Evolutionary conservation across 2,329 filamentous ascomycete species (phyloP), one percentile per base, ranked within the genome.

Genomic region (Trichoderma brevicompactum): DNA sequence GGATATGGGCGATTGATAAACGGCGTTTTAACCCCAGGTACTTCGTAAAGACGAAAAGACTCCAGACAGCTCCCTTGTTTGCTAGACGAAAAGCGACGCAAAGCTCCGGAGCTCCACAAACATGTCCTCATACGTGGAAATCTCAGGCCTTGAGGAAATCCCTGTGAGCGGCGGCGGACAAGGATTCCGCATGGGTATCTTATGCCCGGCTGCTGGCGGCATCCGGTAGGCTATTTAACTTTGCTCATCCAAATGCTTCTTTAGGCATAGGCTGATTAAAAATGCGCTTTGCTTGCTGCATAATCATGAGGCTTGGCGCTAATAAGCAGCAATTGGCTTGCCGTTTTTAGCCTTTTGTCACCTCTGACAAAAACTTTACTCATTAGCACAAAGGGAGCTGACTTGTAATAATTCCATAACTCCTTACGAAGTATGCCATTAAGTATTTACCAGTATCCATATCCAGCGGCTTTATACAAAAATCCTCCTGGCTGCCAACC

Each of bases 391-490:
- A 54, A 38, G 36, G 34, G n/a, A 28, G 23, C 23, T 28, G 2
- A 28, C 2, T 28, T 28, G 23, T 28, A 28, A 28, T 38, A 34
- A 58, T 58, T 34, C 15, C n/a, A 38, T 59, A 7, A n/a, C n/a
- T 34, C 23, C 15, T 34, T 13, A 10, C n/a, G n/a, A n/a, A n/a
- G n/a, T n/a, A 28, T 56, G 7, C 17, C 19, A 8, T 23, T 10
- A 28, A 41, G 41, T 44, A 15, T 44, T 44, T 12, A 46, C 40
- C 23, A 44, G 34, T 36, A 32, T 63, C 9, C 38, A 13, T 53
- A 44, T 44, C 41, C 28, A 54, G 54, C 13, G 60, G 60, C 60
- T 63, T 63, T 63, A n/a, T 63, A 63, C 60, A 63, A 60, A 60
- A 38, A 32, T 54, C 49, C 49, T 23, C 19, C 28, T 34, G 49